Evolutionary conservation across 2,329 filamentous ascomycete species (phyloP), one percentile per base, ranked within the genome.

Genomic region (Escovopsis sp.): DNA sequence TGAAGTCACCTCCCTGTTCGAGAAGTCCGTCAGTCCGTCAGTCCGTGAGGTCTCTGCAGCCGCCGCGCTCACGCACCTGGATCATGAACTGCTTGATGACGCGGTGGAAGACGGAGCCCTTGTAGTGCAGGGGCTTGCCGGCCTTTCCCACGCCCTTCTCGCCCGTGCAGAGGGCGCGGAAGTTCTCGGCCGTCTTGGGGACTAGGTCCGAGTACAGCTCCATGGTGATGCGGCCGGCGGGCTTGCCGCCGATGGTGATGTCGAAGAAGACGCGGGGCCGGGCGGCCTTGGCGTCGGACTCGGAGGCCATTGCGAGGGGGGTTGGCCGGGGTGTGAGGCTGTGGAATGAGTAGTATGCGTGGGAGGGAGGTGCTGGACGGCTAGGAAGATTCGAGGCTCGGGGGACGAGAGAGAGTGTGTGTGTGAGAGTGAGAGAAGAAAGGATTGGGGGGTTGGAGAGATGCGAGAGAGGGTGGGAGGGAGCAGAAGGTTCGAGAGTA

Each of bases 51-150:
- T n/a, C n/a, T n/a, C n/a, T n/a, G n/a, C n/a, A n/a, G n/a, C n/a
- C n/a, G n/a, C n/a, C n/a, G 36, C n/a, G 4, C 7, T 10, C 7
- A 18, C 48, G 18, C 44, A 55, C 55, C 55, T 64, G 61, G 57
- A 95, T 91, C 89, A 98, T 96, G 67, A 98, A 98, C 56, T 85
- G 77, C 72, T 95, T 95, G 69, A 98, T 98, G 50, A 98, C 84
- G 41, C 89, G 84, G 70, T 98, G 89, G 72, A 98, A 96, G 53
- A 69, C 70, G 47, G 85, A 93, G 53, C 85, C 83, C 72, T 95
- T 95, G 77, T 86, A 98, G 70, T 85, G 83, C 42, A 98, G 74
- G 38, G 82, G 82, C 66, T 88, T 88, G 60, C 87, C 88, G 28
- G 75, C 65, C 59, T 85, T 84, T 51, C 86, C 85, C 23, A 73